Base-by-base conservation (phyloP, 768 basidiomycete species). In the Tulasnella sp. region DNA sequence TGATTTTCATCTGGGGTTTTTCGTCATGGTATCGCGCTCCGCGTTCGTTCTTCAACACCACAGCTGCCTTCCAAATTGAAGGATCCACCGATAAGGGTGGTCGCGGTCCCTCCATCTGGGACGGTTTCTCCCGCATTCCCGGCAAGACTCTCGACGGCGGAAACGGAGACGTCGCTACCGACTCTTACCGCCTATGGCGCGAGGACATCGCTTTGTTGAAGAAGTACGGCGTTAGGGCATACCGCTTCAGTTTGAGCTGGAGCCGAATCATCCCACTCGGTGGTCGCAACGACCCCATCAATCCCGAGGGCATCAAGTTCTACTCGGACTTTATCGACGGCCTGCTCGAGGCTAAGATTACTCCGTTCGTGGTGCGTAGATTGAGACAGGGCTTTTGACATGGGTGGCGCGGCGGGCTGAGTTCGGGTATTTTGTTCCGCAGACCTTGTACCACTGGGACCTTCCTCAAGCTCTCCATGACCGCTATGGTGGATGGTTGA, bases 391-490 rank as follows among this genome's bases (percentile, higher is more conserved):
- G 27, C 79, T 6, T n/a, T 68, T 36, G 62, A 34, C 62, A 52
- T 68, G 31, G 44, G 62, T 16, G 34, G 62, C 10, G 62, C 62
- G 36, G 31, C 31, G 34, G 34, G 16, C 34, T 68, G 46, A 78
- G 81, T 39, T 79, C 71, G 58, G 80, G 71, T 19, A 31, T 38
- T 36, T 7, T 31, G 14, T 73, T 72, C 34, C 77, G 71, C 79
- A 92, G 91, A 93, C 91, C 0, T 85, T 93, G 46, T 92, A 92
- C 83, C 92, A 92, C 84, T 94, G 93, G 93, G 93, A 94, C 83
- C 88, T 94, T 14, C 93, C 93, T 14, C 91, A 92, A 83, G 90
- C 85, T 31, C 88, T 95, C 52, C 90, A 93, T 78, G 91, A 93
- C 80, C 88, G 90, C 78, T 94, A 94, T 83, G 89, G 89, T 1